Percentiles rank a stretch among this genome's conserved stretches.
phyloP scores from a whole-genome alignment of 2,329 filamentous ascomycete species.

The Leptographium galeiforme region DNA sequence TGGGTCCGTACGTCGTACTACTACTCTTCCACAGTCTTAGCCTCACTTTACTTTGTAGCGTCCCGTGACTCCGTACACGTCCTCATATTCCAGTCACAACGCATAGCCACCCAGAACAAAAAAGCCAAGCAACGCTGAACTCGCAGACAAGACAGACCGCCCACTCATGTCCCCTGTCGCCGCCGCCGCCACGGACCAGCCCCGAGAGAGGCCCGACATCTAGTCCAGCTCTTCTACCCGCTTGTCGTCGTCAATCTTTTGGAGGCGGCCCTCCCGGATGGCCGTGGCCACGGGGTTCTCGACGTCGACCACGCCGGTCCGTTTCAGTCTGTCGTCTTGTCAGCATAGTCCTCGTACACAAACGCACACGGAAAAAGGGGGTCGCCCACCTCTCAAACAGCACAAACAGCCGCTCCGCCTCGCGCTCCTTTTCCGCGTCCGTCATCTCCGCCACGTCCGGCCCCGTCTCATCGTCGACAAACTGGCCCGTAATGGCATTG shows the following conservation, averaged over 20 bases:
- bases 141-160: neutral
- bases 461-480: slow-evolving; percentile 51
- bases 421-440: slow-evolving; percentile 78
- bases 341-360: neutral
- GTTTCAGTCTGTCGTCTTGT: slow-evolving; percentile 40
- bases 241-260: slow-evolving; percentile 52
- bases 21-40: too few relatives aligned
- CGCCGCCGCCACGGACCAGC: neutral
- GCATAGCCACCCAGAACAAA: neutral
- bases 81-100: neutral
- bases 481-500: slow-evolving; percentile 83
- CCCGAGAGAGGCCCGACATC: neutral
- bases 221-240: slow-evolving; percentile 28
- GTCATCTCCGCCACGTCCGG: slow-evolving; percentile 62
- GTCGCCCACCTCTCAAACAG: slow-evolving; percentile 64
- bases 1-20: too few relatives aligned
- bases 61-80: too few relatives aligned
- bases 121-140: neutral
- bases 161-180: neutral
- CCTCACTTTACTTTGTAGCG: too few relatives aligned
- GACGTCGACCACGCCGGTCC: slow-evolving; percentile 62
- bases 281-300: slow-evolving; percentile 67
- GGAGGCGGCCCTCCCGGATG: slow-evolving; percentile 53
- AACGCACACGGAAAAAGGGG: neutral
- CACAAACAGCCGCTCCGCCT: slow-evolving; percentile 81